These are phyloP conservation scores for Lichtheimia ornata DNA, from an alignment of 371 early-diverging fungal genomes.

Conservation along the genomic window DNA sequence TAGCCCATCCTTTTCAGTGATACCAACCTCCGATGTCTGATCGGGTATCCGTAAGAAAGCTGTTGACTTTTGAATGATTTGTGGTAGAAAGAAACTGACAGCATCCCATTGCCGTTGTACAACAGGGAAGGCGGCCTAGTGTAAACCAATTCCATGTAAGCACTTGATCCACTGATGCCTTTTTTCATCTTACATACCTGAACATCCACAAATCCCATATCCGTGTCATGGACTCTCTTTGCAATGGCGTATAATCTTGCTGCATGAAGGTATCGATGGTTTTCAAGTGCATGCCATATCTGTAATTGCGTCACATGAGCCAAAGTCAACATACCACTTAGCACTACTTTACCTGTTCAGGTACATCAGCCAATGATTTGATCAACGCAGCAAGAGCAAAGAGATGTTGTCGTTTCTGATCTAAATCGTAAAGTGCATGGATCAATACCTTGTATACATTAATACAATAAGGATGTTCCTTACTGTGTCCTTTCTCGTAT, in stretches of 20 bases:
- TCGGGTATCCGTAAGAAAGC: conserved; percentile 49
- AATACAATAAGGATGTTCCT: conserved; percentile 1
- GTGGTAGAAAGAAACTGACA: conserved; percentile 70
- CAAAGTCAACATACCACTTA: neutral
- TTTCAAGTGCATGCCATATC: conserved; percentile 83
- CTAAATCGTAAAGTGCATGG: conserved; percentile 20
- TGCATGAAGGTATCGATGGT: conserved; percentile 69
- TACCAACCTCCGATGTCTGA: conserved; percentile 50
- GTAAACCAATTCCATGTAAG: neutral
- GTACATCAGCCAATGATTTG: conserved; percentile 83
- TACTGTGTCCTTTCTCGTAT: conserved; percentile 19
- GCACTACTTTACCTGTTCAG: conserved; percentile 68
- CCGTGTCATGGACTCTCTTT: conserved; percentile 55
- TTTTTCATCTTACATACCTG: conserved; percentile 23
- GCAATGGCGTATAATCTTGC: conserved; percentile 71
- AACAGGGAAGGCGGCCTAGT: conserved; percentile 74
- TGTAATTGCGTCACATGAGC: conserved; percentile 11
- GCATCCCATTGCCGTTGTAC: conserved; percentile 88
- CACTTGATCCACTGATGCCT: conserved; percentile 7
- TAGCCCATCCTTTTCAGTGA: neutral
- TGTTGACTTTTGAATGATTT: conserved; percentile 69
- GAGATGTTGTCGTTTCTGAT: conserved; percentile 55
- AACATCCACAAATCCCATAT: conserved; percentile 7
- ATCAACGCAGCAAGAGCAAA: conserved; percentile 79
- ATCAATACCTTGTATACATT: neutral